Conservation (phyloP, 2,329 filamentous ascomycete genomes). For the Cryphonectria nitschkei region DNA sequence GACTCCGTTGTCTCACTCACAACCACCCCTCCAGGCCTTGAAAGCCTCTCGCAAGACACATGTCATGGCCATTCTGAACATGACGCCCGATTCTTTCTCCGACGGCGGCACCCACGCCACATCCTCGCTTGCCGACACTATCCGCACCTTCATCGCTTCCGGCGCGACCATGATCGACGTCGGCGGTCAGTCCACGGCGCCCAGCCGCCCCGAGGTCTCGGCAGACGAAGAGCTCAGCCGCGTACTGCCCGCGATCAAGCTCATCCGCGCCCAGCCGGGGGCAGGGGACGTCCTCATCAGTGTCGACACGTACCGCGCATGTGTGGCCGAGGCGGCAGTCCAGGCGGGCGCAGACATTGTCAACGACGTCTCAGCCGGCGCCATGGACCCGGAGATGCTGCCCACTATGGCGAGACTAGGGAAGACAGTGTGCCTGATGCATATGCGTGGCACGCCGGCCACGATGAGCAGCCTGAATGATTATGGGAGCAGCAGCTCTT, state of each 20-base stretch:
- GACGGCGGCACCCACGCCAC: slow-evolving; percentile 73
- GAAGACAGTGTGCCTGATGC: slow-evolving; percentile 82
- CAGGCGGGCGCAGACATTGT: slow-evolving; percentile 85
- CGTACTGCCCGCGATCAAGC: slow-evolving; percentile 76
- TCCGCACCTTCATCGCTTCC: slow-evolving; percentile 63
- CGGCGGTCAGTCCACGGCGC: slow-evolving; percentile 90
- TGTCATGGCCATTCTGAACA: slow-evolving; percentile 92
- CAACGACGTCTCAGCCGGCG: slow-evolving; percentile 89
- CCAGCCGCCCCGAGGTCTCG: slow-evolving; percentile 69
- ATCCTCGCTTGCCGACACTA: slow-evolving; percentile 56
- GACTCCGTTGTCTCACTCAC: slow-evolving; percentile 55
- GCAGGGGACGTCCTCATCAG: slow-evolving; percentile 72
- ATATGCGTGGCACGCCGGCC: slow-evolving; percentile 85
- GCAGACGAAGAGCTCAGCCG: slow-evolving; percentile 75
- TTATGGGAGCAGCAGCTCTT: slow-evolving; percentile 52
- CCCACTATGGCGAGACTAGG: slow-evolving; percentile 75
- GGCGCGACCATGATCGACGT: slow-evolving; percentile 89
- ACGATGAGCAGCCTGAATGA: slow-evolving; percentile 75
- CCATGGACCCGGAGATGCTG: slow-evolving; percentile 81
- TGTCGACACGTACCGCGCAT: slow-evolving; percentile 89
- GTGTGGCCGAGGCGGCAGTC: slow-evolving; percentile 77
- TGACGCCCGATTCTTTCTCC: slow-evolving; percentile 96
- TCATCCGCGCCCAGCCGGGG: slow-evolving; percentile 70
- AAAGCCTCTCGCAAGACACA: slow-evolving; percentile 66
- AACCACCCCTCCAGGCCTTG: slow-evolving; percentile 62